A percentile compares a stretch with the other conserved stretches of the same genome.
Evolutionary conservation across 1,284 basidiomycete genomes (phyloP).

Genomic region (Ustilago vetiveriae): DNA sequence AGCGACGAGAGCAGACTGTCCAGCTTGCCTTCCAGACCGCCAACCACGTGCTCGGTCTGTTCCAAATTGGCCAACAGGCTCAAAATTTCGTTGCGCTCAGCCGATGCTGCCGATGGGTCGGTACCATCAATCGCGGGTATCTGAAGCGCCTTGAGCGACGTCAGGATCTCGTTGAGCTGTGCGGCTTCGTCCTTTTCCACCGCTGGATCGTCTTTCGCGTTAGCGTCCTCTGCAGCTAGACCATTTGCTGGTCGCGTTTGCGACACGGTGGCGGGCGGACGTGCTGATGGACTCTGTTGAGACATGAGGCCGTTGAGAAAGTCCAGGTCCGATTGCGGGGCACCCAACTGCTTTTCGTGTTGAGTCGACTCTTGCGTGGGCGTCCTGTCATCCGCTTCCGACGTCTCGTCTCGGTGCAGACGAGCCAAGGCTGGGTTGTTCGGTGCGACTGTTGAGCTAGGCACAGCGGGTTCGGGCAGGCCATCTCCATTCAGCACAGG

Average conservation of each 20-base stretch:
- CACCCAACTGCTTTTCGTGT: conserved; percentile 16
- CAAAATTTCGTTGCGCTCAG: conserved; percentile 39
- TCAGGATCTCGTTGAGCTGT: conserved; percentile 42
- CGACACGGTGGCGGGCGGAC: neutral
- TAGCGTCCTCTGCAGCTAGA: neutral
- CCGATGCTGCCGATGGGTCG: conserved; percentile 24
- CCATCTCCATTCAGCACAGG: conserved; percentile 33
- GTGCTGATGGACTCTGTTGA: conserved; percentile 7
- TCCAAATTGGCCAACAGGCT: conserved; percentile 39
- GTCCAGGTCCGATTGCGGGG: conserved; percentile 35
- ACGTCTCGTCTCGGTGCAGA: conserved; percentile 9
- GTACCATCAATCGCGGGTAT: conserved; percentile 28
- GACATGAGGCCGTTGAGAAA: conserved; percentile 41
- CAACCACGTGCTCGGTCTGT: conserved; percentile 46
- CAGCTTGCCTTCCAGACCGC: conserved; percentile 39
- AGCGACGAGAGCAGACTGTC: conserved; percentile 37
- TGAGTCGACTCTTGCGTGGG: conserved; percentile 37
- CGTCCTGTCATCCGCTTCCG: conserved; percentile 19
- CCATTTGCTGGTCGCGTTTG: conserved; percentile 12
- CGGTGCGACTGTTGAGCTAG: conserved; percentile 1
- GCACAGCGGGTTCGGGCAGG: conserved; percentile 17
- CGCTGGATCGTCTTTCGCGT: neutral
- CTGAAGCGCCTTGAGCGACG: conserved; percentile 37
- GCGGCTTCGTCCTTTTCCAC: conserved; percentile 27
- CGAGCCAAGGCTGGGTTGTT: conserved; percentile 18